Evolutionary conservation across 495 filamentous ascomycete genomes (phyloP), one percentile per base, ranked within the genome.

Genomic region (Pseudoneurospora amorphoporcata): DNA sequence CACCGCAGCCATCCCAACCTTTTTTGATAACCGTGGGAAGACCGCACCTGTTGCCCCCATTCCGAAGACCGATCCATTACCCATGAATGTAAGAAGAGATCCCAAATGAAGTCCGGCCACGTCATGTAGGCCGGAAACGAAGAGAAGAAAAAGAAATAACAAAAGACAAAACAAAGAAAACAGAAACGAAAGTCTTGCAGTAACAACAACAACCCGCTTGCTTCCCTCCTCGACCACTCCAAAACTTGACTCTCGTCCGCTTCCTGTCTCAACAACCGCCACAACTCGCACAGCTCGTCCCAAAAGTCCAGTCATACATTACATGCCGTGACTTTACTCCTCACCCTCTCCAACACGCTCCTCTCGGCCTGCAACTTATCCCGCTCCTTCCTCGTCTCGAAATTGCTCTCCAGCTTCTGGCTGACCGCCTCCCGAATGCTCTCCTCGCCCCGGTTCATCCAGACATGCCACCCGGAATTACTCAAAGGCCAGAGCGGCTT

Each of bases 401-500:
- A 84, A 3, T 74, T 75, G 17, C 76, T 74, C 45, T 81, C 74
- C 16, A 84, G 80, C 75, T 85, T 81, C 71, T 81, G 78, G 35
- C 61, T 58, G 29, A 86, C 74, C 2, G 81, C 78, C 40, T 80
- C 79, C n/a, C 80, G 81, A 65, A 86, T 83, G 35, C 75, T 77
- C 7, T 74, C 82, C 71, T 90, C 84, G 69, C 84, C 87, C 70
- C 87, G 88, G 29, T 81, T 77, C 77, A 83, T 85, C 92, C 92
- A 95, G 4, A 82, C 82, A 8, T 81, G 79, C 73, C 86, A 91
- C 39, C 86, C 87, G 45, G 80, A 79, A 37, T 82, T 79, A 77
- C 89, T 91, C 53, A 92, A 82, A 0, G 91, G 91, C 83, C 87
- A 93, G 12, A 97, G 74, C 6, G 92, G 86, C 69, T 86, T 82